Base-by-base conservation (phyloP, 805 yeast genomes). In the Cyberlindnera meyerae region DNA sequence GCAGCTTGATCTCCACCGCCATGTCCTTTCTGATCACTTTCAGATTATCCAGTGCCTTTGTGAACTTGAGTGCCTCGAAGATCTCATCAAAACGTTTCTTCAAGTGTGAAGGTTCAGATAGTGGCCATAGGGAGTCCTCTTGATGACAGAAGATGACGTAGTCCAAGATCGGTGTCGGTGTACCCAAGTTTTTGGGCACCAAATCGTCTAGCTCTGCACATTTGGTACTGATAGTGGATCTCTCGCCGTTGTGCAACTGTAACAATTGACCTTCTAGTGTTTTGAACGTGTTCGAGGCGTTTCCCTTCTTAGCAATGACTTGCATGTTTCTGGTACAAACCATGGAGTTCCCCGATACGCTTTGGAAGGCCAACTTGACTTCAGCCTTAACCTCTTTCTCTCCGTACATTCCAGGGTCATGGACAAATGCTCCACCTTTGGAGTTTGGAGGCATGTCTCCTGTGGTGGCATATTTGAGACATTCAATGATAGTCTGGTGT, bases 61-160 rank as follows among this genome's bases (percentile, higher is more conserved):
- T 87, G 53, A 84, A 94, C 57, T 86, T 88, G 48, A 87, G 75
- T 0, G 97, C 96, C 60, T 93, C 97, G 53, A 93, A 93, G 8
- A 93, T 90, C 59, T 93, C 98, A 58, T 93, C 98, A 52, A 93
- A 94, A 36, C 90, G 73, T 61, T 89, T 89, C 61, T 93, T 94
- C 55, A 93, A 70, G 11, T 73, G 73, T 3, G 95, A 71, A 1
- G 98, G 94, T 59, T 93, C 99, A 48, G 89, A 76, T 32, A 93
- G 66, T 2, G 99, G 99, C 99, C 99, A 93, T 20, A 87, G 61
- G 49, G 90, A 80, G 42, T 93, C 99, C 53, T 93, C 99, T 58
- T 93, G 99, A 54, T 93, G 99, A 54, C 98, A 90, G 61, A 93
- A 93, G 2, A 90, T 80, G 28, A 93, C 98, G 56, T 87, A 86